Percentiles rank a stretch among this genome's conserved stretches.
Conservation (phyloP, 495 filamentous ascomycete species). For the Hypoxylon cercidicola region DNA sequence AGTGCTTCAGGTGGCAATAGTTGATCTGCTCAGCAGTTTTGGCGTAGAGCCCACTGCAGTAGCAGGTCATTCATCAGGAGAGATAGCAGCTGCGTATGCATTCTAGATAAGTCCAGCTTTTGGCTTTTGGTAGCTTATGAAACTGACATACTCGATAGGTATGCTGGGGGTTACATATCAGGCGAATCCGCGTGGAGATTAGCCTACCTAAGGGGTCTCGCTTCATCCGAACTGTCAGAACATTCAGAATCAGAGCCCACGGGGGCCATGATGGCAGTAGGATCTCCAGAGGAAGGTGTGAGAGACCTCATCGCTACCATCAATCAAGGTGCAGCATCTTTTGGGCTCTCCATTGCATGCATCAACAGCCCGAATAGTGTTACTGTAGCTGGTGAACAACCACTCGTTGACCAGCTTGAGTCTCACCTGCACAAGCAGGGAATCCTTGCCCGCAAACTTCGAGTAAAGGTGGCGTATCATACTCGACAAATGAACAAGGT, state of each 20-base stretch:
- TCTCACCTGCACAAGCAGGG: constrained; percentile 33
- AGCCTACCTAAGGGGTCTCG: constrained; percentile 49
- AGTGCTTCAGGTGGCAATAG: constrained; percentile 58
- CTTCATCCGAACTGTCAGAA: constrained; percentile 20
- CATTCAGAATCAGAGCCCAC: constrained; percentile 12
- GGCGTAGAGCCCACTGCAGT: constrained; percentile 56
- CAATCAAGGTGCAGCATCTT: constrained; percentile 11
- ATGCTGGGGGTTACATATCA: constrained; percentile 49
- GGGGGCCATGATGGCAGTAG: constrained; percentile 53
- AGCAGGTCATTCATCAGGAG: constrained; percentile 68
- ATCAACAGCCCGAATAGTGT: constrained; percentile 56
- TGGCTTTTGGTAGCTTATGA: neutral
- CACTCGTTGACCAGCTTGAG: constrained; percentile 46
- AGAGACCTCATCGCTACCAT: constrained; percentile 12
- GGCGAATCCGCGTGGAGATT: constrained; percentile 56
- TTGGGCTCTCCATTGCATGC: constrained; percentile 51
- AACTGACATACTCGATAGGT: constrained; percentile 38
- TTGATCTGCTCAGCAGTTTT: constrained; percentile 60
- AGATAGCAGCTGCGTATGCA: constrained; percentile 58
- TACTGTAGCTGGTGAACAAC: constrained; percentile 52
- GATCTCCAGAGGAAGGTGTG: constrained; percentile 30
- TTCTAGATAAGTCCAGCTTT: constrained; percentile 2
- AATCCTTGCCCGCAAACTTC: constrained; percentile 54
- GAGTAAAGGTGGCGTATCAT: constrained; percentile 54
- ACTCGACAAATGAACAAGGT: constrained; percentile 49